Percentiles rank a stretch among this genome's conserved stretches.
Conservation (phyloP, 805 yeast species). For the Metschnikowia shivogae region DNA sequence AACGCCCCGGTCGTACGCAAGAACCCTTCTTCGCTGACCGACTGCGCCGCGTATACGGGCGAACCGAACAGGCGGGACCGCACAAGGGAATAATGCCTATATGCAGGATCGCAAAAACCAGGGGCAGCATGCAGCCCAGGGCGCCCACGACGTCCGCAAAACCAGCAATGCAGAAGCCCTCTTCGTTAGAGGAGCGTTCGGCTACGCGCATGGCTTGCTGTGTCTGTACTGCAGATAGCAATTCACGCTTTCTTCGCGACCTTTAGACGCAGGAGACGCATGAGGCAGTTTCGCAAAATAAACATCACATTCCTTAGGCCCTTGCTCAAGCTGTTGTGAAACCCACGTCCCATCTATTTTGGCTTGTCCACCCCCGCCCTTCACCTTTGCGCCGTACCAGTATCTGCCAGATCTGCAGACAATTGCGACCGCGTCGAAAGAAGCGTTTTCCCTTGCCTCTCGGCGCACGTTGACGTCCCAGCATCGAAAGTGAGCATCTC, state of each 20-base stretch:
- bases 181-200: neutral
- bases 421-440: conserved; percentile 3
- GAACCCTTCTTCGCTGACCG: too few species aligned
- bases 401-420: neutral
- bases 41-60: too few species aligned
- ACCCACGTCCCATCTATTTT: neutral
- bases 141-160: neutral
- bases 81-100: too few species aligned
- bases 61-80: too few species aligned
- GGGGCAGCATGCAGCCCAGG: too few species aligned
- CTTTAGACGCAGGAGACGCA: conserved; percentile 5
- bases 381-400: neutral
- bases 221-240: neutral
- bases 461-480: neutral
- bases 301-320: conserved; percentile 2
- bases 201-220: conserved; percentile 1
- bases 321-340: neutral
- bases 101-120: too few species aligned
- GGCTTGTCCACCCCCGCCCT: neutral
- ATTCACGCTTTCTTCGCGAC: conserved; percentile 6
- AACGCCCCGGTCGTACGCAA: too few species aligned
- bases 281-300: conserved; percentile 1
- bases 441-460: neutral
- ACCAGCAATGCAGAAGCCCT: neutral
- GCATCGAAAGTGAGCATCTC: neutral